A percentile compares a stretch with the other conserved stretches of the same genome.
Conservation (phyloP, 768 basidiomycete genomes). For the Tephrocybe sp. region DNA sequence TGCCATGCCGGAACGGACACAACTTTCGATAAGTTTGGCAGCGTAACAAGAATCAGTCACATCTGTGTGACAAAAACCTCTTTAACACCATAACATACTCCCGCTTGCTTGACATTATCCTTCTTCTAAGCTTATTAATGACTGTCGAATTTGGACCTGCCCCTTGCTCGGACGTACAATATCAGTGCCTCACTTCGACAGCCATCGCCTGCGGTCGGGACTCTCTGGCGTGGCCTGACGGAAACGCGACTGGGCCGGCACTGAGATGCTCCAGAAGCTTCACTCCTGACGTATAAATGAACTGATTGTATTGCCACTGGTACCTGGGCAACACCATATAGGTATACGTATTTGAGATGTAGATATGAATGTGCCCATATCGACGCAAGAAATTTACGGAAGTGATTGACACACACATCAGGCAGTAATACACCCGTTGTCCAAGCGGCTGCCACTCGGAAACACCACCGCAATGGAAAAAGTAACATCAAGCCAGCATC, state of each 20-base stretch:
- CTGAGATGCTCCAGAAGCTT: neutral
- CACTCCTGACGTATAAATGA: slow-evolving; percentile 12
- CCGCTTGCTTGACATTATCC: slow-evolving; percentile 2
- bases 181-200: slow-evolving; percentile 14
- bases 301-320: neutral
- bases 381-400: neutral
- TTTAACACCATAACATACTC: neutral
- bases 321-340: neutral
- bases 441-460: slow-evolving; percentile 7
- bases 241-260: neutral
- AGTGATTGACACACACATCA: slow-evolving; percentile 15
- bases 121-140: neutral
- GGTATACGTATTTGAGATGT: neutral
- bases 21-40: slow-evolving; percentile 2
- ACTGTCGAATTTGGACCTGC: slow-evolving; percentile 1
- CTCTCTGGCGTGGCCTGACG: neutral
- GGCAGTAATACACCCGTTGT: neutral
- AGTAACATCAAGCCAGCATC: neutral
- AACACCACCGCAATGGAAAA: neutral
- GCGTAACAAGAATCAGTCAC: slow-evolving; percentile 11
- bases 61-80: slow-evolving; percentile 4
- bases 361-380: neutral
- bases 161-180: slow-evolving; percentile 9
- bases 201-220: slow-evolving; percentile 1
- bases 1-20: slow-evolving; percentile 14